These are phyloP conservation scores for Hyaloperonospora brassicae DNA, from an alignment of 352 stramenopile genomes.

Conservation along the genomic window DNA sequence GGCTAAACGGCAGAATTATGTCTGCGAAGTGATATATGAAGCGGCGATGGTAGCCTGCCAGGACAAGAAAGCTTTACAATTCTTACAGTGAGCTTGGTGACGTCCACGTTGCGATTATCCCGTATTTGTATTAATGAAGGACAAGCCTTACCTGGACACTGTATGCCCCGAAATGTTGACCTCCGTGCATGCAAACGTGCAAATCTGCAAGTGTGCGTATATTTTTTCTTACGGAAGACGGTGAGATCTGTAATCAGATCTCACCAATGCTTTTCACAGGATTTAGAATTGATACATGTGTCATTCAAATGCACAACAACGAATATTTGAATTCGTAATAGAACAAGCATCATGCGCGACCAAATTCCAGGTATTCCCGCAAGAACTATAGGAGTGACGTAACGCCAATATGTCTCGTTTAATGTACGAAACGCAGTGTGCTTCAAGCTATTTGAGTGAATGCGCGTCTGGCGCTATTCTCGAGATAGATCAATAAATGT, in stretches of 20 bases:
- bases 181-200: neutral
- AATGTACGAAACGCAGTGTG: neutral
- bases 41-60: conserved; percentile 4
- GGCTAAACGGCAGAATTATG: neutral
- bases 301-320: neutral
- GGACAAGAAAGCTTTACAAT: conserved; percentile 3
- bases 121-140: neutral
- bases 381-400: neutral
- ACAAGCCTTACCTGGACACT: neutral
- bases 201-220: neutral
- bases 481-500: neutral
- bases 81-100: neutral
- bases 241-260: neutral
- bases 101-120: neutral
- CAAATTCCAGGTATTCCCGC: neutral
- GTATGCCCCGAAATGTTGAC: conserved; percentile 3
- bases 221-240: neutral
- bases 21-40: conserved; percentile 3
- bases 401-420: neutral
- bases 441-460: neutral
- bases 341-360: neutral
- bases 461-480: neutral
- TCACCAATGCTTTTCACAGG: neutral
- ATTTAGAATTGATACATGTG: neutral
- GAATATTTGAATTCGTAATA: neutral